Base-by-base conservation (phyloP, 805 yeast species). In the Teunomyces aglyptinius region DNA sequence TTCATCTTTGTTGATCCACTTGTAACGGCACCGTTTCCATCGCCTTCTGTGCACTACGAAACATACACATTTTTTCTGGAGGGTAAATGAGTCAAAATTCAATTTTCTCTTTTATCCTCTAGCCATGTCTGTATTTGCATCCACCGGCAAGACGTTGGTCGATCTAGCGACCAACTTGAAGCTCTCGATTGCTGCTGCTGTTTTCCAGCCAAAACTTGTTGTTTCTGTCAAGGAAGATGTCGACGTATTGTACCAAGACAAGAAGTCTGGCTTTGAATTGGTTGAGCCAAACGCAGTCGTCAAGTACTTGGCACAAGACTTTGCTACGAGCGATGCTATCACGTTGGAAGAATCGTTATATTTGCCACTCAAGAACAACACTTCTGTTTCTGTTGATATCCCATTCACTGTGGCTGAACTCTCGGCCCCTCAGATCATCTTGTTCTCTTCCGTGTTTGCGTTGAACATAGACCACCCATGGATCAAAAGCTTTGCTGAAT, bases 201-300 rank as follows among this genome's bases (percentile, higher is more conserved):
- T 47, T 4, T 52, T 39, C 44, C 40, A 38, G 24, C 54, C 55
- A 3, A 38, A 49, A 6, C 34, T 44, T 19, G 51, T 55, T 32
- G 50, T 63, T 12, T 56, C 50, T 22, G 44, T 53, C 41, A 54
- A 60, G 20, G 56, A 60, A 44, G 67, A 54, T 29, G 49, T 60
- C 36, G 51, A 53, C 3, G 53, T 65, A 41, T 54, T 46, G 19
- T 67, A 76, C 50, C 46, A 62, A 5, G 71, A 72, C 49, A 61
- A 71, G 32, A 63, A 65, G 5, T 38, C 60, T 19, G 64, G 65
- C 2, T 76, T 81, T 44, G 78, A 76, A 54, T 71, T 86, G 50
- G 65, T 73, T 47, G 89, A 85, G 62, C 73, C 88, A 16, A 83
- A 85, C 59, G 82, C 94, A 16, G 81, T 85, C 44, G 83, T 85